Conservation (phyloP, 1,284 basidiomycete genomes). For the Ceratobasidium sp. region DNA sequence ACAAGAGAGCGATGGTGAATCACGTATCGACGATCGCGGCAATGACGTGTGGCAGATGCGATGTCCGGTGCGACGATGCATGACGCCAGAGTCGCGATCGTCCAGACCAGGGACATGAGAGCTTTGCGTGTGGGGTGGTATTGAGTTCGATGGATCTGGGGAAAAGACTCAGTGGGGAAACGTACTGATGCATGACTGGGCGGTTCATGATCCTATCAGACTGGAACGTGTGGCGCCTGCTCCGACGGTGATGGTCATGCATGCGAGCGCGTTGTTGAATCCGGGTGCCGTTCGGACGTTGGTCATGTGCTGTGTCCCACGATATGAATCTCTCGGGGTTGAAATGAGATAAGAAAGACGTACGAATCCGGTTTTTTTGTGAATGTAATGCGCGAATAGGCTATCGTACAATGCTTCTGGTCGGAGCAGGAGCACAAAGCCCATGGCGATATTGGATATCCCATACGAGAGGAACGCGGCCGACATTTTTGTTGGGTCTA, state of each 20-base stretch:
- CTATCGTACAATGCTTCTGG: slow-evolving; percentile 13
- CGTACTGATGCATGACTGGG: slow-evolving; percentile 21
- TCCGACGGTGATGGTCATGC: slow-evolving; percentile 19
- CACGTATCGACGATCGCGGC: neutral
- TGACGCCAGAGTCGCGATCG: neutral
- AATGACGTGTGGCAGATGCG: slow-evolving; percentile 17
- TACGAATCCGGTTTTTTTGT: slow-evolving; percentile 14
- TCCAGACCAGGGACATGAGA: slow-evolving; percentile 24
- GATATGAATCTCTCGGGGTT: neutral
- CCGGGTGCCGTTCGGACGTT: slow-evolving; percentile 14
- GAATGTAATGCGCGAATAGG: neutral
- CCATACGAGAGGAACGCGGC: slow-evolving; percentile 16
- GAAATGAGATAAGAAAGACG: neutral
- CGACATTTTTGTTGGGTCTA: neutral
- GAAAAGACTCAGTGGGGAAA: neutral
- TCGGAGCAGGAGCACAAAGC: neutral
- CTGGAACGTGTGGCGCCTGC: slow-evolving; percentile 12
- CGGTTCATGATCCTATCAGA: neutral
- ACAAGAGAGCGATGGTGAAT: neutral
- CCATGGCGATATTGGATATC: slow-evolving; percentile 7
- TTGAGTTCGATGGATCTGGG: no score
- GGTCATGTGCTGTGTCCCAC: slow-evolving; percentile 9
- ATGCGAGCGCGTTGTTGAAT: slow-evolving; percentile 23
- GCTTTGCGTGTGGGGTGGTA: neutral
- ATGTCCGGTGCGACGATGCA: slow-evolving; percentile 3